Percentiles rank a stretch among this genome's conserved stretches.
phyloP scores from a whole-genome alignment of 306 rosid species.

The Dryas alaskensis region DNA sequence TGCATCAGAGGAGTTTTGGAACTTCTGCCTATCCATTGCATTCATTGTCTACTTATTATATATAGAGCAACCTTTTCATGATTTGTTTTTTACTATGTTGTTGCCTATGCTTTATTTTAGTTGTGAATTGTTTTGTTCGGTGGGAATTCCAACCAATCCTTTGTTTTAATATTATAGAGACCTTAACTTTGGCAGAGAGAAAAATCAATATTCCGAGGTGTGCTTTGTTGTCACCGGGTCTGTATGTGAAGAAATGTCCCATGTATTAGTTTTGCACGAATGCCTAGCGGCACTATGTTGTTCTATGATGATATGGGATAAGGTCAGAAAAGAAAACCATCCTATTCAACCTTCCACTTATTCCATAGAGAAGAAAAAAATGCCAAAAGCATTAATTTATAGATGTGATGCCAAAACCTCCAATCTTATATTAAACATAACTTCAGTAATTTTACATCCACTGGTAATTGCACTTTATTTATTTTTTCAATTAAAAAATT shows the following conservation, averaged over 20 bases:
- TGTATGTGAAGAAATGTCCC: background rate
- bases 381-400: too few relatives aligned
- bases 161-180: background rate
- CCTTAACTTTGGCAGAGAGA: background rate
- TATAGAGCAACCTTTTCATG: background rate
- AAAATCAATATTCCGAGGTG: background rate
- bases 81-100: background rate
- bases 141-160: slow-evolving; percentile 5
- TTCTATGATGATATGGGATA: too few relatives aligned
- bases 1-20: background rate
- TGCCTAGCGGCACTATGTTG: background rate
- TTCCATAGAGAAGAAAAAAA: too few relatives aligned
- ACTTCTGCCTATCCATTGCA: background rate
- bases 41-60: background rate
- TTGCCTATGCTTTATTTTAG: slow-evolving; percentile 8
- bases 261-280: background rate
- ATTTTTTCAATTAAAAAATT: too few relatives aligned
- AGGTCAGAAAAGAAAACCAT: too few relatives aligned
- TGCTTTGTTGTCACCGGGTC: slow-evolving; percentile 10
- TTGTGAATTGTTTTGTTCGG: slow-evolving; percentile 5
- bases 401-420: too few relatives aligned
- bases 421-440: too few relatives aligned
- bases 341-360: too few relatives aligned
- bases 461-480: too few relatives aligned
- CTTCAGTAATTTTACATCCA: too few relatives aligned